phyloP scores from a whole-genome alignment of 306 rosid genomes.

The Lotus japonicus region DNA sequence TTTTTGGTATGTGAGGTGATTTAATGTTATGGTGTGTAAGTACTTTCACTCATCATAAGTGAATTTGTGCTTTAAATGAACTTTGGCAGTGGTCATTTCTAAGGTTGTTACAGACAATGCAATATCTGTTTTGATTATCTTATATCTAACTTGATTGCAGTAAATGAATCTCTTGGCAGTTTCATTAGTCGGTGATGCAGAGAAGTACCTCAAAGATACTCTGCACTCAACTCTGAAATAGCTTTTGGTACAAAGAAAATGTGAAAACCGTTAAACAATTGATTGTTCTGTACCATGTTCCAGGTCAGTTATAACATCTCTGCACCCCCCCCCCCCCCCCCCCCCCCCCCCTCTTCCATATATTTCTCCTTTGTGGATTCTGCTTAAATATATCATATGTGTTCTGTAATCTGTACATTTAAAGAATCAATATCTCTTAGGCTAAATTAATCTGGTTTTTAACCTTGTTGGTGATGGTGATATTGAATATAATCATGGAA shows the following conservation, averaged over 20 bases:
- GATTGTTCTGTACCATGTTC: slow-evolving; percentile 41
- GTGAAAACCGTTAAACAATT: slow-evolving; percentile 55
- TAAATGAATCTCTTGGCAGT: slow-evolving; percentile 35
- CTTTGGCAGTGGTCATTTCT: no score
- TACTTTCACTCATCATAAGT: neutral
- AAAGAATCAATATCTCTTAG: no score
- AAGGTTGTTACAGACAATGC: no score
- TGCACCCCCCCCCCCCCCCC: no score
- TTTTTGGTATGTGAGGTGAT: slow-evolving; percentile 61
- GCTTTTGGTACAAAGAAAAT: slow-evolving; percentile 45
- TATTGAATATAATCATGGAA: no score
- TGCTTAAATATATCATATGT: no score
- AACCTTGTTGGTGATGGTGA: no score
- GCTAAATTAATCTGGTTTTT: no score
- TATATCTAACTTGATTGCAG: no score
- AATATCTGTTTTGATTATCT: no score
- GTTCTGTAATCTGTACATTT: no score
- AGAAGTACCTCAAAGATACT: slow-evolving; percentile 61
- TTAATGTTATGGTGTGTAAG: no score
- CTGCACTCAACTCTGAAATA: slow-evolving; percentile 44
- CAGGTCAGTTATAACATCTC: slow-evolving; percentile 40
- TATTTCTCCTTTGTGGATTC: neutral
- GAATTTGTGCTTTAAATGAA: neutral
- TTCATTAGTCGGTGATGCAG: slow-evolving; percentile 65
- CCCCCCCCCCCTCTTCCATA: neutral